Evolutionary conservation across 371 early-diverging fungal genomes (phyloP).

Genomic region (Gilbertella persicaria): DNA sequence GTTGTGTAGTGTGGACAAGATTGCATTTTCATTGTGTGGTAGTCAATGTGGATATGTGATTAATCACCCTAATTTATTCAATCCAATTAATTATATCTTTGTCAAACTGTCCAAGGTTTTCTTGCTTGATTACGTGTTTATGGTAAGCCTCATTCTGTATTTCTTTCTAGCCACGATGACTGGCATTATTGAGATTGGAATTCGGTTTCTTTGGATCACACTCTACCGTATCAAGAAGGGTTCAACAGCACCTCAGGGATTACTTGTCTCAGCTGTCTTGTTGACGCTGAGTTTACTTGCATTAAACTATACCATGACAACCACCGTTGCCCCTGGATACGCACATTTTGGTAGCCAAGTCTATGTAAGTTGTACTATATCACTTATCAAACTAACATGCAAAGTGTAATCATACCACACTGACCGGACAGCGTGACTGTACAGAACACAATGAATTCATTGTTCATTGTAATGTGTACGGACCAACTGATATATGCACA

Average conservation of each 20-base stretch:
- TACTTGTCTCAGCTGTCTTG: constrained; percentile 51
- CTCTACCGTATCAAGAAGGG: constrained; percentile 55
- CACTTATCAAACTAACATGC: constrained; percentile 12
- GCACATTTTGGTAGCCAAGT: constrained; percentile 63
- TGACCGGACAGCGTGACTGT: constrained; percentile 39
- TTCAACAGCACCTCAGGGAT: constrained; percentile 62
- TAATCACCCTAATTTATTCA: constrained; percentile 56
- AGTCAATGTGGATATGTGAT: constrained; percentile 68
- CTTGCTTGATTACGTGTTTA: constrained; percentile 65
- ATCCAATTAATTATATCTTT: constrained; percentile 66
- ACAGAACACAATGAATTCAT: constrained; percentile 46
- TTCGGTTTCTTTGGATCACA: constrained; percentile 65
- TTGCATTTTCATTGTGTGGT: constrained; percentile 62
- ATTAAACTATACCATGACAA: constrained; percentile 55
- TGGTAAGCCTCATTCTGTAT: constrained; percentile 62
- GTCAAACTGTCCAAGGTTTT: constrained; percentile 57
- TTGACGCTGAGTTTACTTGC: constrained; percentile 53
- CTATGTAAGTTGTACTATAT: constrained; percentile 48
- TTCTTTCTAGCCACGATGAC: constrained; percentile 63
- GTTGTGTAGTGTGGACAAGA: constrained; percentile 46
- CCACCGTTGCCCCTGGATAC: constrained; percentile 59
- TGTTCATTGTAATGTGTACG: constrained; percentile 57
- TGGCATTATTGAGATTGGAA: constrained; percentile 61
- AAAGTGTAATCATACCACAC: constrained; percentile 56
- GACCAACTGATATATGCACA: constrained; percentile 59